phyloP scores from a whole-genome alignment of 2,329 filamentous ascomycete genomes.

The Xylariomycetidae sp. region DNA sequence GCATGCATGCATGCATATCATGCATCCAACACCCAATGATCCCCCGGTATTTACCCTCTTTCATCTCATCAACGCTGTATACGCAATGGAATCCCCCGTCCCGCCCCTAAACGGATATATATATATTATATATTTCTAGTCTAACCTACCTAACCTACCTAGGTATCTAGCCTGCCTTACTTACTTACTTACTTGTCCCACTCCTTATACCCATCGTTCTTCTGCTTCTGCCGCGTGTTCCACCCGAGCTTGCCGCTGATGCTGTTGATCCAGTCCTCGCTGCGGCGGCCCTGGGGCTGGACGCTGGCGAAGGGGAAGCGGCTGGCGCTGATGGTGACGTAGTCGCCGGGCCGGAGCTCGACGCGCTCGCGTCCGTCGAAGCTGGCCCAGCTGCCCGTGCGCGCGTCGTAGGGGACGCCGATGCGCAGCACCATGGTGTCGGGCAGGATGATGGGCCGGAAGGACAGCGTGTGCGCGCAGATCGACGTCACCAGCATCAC shows the following conservation, averaged over 20 bases:
- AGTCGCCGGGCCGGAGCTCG: slow-evolving; percentile 75
- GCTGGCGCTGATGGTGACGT: slow-evolving; percentile 78
- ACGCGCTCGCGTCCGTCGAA: slow-evolving; percentile 90
- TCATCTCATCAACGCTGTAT: no score
- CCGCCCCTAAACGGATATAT: no score
- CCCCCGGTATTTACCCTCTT: no score
- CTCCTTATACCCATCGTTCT: slow-evolving; percentile 49
- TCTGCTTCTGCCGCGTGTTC: slow-evolving; percentile 77
- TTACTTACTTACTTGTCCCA: slow-evolving; percentile 32
- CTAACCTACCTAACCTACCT: no score
- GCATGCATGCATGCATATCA: no score
- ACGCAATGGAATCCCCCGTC: no score
- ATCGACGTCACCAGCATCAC: slow-evolving; percentile 94
- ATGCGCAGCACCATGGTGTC: slow-evolving; percentile 92
- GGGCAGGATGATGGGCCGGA: slow-evolving; percentile 92
- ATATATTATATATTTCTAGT: no score
- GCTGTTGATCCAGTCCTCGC: slow-evolving; percentile 79
- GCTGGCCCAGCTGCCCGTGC: slow-evolving; percentile 91
- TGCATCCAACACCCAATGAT: no score
- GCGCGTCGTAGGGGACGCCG: slow-evolving; percentile 89
- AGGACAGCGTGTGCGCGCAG: slow-evolving; percentile 90
- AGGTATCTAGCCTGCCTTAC: no score
- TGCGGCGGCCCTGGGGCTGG: slow-evolving; percentile 61
- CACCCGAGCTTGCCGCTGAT: slow-evolving; percentile 75
- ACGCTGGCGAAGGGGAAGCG: slow-evolving; percentile 77